Evolutionary conservation across 2,329 filamentous ascomycete species (phyloP), one percentile per base, ranked within the genome.

Genomic region (Acarospora socialis): DNA sequence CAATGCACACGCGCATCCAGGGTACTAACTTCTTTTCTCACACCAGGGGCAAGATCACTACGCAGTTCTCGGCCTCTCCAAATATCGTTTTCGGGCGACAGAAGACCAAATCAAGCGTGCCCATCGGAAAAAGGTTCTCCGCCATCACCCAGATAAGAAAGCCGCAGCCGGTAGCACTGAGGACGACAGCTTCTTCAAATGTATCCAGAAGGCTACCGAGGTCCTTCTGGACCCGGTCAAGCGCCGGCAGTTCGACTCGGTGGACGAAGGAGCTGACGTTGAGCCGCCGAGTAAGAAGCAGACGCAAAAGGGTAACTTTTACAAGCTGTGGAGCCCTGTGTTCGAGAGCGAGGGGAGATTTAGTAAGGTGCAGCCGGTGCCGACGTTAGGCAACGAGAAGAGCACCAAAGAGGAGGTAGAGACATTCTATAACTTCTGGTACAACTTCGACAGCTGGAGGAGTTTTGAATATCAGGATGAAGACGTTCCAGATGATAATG

Each of bases 161-260:
- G 90, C 92, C 10, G 90, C 90, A 17, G 72, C 77, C 28, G 90
- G 90, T 40, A 71, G 73, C 49, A 71, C 73, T 46, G 86, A 95
- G 50, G 87, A 94, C 60, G 90, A 98, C 59, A 82, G 81, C 57
- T 98, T 98, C 70, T 98, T 98, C 79, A 98, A 98, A 72, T 98
- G 92, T 61, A 98, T 98, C 58, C 92, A 98, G 58, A 94, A 94
- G 61, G 90, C 90, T 36, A 87, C 80, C 48, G 90, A 98, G 51
- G 71, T 95, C 32, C 79, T 98, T 12, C 72, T 83, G 34, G 90
- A 98, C 64, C 90, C 90, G 31, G 68, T 77, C 56, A 92, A 83
- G 65, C 81, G 90, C 40, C 77, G 86, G 37, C 90, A 98, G 62
- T 98, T 80, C 62, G 90, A 98, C 60, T 93, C 83, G 2, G 86